These are phyloP conservation scores for Podaxis carcinomalis DNA, from an alignment of 768 basidiomycete species.

Conservation along the genomic window DNA sequence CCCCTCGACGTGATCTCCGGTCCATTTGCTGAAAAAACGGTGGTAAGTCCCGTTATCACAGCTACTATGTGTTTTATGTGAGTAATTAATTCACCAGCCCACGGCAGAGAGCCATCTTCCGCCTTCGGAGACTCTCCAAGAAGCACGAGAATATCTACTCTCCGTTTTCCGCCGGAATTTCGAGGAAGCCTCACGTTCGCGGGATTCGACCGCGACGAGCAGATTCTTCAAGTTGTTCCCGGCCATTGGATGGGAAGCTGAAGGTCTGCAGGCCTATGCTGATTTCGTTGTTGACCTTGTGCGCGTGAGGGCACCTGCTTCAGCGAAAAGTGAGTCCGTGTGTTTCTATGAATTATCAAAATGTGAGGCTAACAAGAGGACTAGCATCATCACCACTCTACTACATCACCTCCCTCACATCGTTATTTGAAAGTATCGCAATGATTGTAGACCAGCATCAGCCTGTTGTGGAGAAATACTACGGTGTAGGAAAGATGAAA, in stretches of 20 bases:
- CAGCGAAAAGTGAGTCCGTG: conserved; percentile 66
- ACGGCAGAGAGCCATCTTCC: conserved; percentile 85
- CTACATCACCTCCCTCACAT: conserved; percentile 85
- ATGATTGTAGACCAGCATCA: conserved; percentile 98
- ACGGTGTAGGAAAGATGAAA: conserved; percentile 85
- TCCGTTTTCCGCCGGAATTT: conserved; percentile 78
- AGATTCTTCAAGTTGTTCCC: conserved; percentile 98
- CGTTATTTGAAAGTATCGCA: conserved; percentile 92
- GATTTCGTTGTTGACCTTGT: conserved; percentile 91
- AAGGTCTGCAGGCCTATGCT: conserved; percentile 90
- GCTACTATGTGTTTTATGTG: neutral
- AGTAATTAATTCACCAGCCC: conserved; percentile 50
- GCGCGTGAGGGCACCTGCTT: conserved; percentile 67
- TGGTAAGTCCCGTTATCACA: conserved; percentile 49
- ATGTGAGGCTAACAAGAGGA: conserved; percentile 11
- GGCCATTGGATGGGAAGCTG: conserved; percentile 87
- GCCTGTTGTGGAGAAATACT: conserved; percentile 97
- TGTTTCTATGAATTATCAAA: conserved; percentile 1
- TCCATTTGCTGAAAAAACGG: conserved; percentile 79
- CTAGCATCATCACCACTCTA: conserved; percentile 89
- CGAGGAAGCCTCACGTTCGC: conserved; percentile 69
- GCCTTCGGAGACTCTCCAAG: conserved; percentile 77
- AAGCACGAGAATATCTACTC: conserved; percentile 71
- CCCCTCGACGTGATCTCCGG: conserved; percentile 76
- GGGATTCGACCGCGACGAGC: conserved; percentile 83